Evolutionary conservation across 441 rosid genomes (phyloP).

Genomic region (Biscutella laevigata): DNA sequence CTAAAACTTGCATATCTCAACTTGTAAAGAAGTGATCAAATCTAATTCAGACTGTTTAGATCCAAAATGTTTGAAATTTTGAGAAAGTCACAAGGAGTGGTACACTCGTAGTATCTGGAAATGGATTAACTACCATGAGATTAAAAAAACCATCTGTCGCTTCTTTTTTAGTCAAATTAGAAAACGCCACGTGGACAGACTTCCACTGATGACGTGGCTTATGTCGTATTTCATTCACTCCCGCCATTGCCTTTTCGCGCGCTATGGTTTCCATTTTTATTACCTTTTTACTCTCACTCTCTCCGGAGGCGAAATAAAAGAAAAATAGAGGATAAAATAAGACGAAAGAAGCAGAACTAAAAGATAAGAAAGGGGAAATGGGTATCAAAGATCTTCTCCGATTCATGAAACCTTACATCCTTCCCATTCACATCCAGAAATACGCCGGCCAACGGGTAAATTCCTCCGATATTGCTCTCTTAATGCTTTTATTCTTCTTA

Average conservation of each 20-base stretch:
- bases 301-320: conserved; percentile 17
- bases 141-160: no score
- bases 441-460: conserved; percentile 67
- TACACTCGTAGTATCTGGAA: no score
- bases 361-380: conserved; percentile 32
- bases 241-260: conserved; percentile 23
- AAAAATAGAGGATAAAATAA: neutral
- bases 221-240: conserved; percentile 1
- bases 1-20: no score
- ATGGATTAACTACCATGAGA: no score
- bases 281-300: conserved; percentile 28
- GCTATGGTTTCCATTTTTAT: neutral
- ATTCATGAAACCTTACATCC: conserved; percentile 74
- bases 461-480: neutral
- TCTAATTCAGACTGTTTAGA: no score
- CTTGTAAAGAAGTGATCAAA: no score
- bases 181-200: neutral
- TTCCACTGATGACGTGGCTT: neutral
- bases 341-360: neutral
- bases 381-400: conserved; percentile 79
- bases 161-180: neutral
- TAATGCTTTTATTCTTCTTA: neutral
- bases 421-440: conserved; percentile 63
- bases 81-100: no score
- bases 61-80: no score